Conservation (phyloP, 2,329 filamentous ascomycete genomes). For the Ophiocordyceps polyrhachis-furcata region DNA sequence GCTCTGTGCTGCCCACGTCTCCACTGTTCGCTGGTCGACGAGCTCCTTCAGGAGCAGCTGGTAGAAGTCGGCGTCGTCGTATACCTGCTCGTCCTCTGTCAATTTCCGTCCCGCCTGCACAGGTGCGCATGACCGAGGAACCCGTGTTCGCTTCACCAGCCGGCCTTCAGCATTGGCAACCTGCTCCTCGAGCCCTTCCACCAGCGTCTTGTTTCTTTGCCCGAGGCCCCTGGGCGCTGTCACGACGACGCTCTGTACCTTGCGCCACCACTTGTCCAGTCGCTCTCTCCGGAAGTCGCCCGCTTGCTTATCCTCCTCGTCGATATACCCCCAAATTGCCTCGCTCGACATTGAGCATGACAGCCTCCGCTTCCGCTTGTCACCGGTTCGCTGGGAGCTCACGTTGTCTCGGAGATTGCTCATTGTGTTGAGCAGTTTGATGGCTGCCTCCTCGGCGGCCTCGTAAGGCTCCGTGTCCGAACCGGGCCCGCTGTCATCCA, state of each 20-base stretch:
- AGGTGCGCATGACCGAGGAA: slow-evolving; percentile 60
- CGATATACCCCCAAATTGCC: slow-evolving; percentile 56
- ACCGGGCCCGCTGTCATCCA: slow-evolving; percentile 17
- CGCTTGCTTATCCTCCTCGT: slow-evolving; percentile 41
- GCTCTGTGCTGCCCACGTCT: slow-evolving; percentile 32
- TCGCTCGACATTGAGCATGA: slow-evolving; percentile 37
- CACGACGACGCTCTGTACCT: slow-evolving; percentile 33
- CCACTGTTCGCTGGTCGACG: slow-evolving; percentile 68
- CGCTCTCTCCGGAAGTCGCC: slow-evolving; percentile 46
- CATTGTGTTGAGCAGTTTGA: slow-evolving; percentile 70
- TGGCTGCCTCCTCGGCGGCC: slow-evolving; percentile 68
- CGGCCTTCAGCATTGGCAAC: slow-evolving; percentile 43
- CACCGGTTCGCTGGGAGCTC: slow-evolving; percentile 27
- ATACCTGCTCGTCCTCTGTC: slow-evolving; percentile 44
- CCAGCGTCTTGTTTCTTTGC: slow-evolving; percentile 26
- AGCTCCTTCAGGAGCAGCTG: slow-evolving; percentile 83
- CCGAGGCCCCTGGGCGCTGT: slow-evolving; percentile 9
- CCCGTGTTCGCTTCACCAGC: slow-evolving; percentile 48
- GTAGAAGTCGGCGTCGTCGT: slow-evolving; percentile 92
- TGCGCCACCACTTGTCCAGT: slow-evolving; percentile 80
- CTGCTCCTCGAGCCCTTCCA: slow-evolving; percentile 50
- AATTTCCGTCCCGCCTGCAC: slow-evolving; percentile 41
- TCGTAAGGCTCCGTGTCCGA: slow-evolving; percentile 37
- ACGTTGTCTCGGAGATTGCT: slow-evolving; percentile 49
- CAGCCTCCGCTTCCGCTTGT: slow-evolving; percentile 42